Percentiles rank a stretch among this genome's conserved stretches.
These are phyloP conservation scores for Backusella tuberculispora DNA, from an alignment of 192 early-diverging fungal species.

Conservation along the genomic window DNA sequence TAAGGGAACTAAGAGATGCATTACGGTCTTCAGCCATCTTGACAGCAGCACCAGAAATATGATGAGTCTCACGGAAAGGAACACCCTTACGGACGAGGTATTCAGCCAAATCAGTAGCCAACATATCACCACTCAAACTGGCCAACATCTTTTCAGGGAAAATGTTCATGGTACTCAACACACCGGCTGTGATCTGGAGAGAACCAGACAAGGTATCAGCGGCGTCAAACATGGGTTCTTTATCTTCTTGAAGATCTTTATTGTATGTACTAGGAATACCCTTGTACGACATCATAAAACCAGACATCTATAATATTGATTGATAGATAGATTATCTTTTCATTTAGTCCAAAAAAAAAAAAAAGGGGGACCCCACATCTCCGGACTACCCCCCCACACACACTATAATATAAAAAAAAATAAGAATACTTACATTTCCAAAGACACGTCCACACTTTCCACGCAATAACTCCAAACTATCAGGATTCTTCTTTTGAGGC, in stretches of 20 bases:
- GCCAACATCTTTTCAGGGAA: constrained; percentile 83
- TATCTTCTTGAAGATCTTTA: constrained; percentile 99
- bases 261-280: constrained; percentile 98
- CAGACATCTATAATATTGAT: constrained; percentile 63
- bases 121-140: constrained; percentile 88
- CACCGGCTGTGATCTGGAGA: constrained; percentile 91
- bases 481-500: constrained; percentile 99
- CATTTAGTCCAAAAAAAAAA: background rate
- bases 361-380: background rate
- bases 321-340: background rate
- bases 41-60: constrained; percentile 96
- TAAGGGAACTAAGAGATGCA: constrained; percentile 73
- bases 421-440: constrained; percentile 66
- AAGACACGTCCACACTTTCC: constrained; percentile 97
- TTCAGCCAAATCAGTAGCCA: constrained; percentile 98
- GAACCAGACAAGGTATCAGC: constrained; percentile 88
- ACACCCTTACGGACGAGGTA: constrained; percentile 98
- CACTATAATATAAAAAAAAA: no score
- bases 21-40: constrained; percentile 88
- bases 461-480: constrained; percentile 92
- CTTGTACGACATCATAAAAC: constrained; percentile 99
- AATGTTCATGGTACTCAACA: constrained; percentile 89
- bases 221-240: constrained; percentile 98
- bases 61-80: constrained; percentile 98
- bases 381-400: background rate